These are phyloP conservation scores for Teratosphaeriaceae sp. DNA, from an alignment of 2,329 filamentous ascomycete genomes.

Conservation along the genomic window DNA sequence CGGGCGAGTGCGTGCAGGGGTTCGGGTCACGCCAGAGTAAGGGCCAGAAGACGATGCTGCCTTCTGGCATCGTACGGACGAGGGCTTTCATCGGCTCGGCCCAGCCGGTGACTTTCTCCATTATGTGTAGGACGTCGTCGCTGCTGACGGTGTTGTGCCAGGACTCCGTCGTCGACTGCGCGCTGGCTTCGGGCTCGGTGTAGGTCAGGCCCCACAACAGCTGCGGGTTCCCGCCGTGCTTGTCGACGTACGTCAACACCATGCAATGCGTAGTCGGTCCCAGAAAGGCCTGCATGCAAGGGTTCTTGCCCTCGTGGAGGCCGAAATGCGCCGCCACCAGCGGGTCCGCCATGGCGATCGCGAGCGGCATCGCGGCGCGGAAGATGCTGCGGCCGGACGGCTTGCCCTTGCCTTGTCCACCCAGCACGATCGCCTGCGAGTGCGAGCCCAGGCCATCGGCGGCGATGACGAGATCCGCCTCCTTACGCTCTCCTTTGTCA, in stretches of 20 bases:
- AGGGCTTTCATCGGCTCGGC: constrained; percentile 42
- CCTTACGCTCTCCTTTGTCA: constrained; percentile 2
- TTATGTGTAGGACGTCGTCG: constrained; percentile 24
- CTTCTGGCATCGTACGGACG: constrained; percentile 33
- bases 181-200: constrained; percentile 27
- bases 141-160: constrained; percentile 39
- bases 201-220: constrained; percentile 50
- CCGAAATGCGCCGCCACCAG: constrained; percentile 15
- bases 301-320: constrained; percentile 10
- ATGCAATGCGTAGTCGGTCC: constrained; percentile 17
- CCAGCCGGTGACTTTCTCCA: constrained; percentile 23
- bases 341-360: constrained; percentile 13
- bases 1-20: constrained; percentile 12
- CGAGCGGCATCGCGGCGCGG: constrained; percentile 14
- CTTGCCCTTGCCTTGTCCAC: constrained; percentile 8
- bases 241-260: constrained; percentile 40
- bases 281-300: constrained; percentile 16
- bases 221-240: constrained; percentile 32
- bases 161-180: constrained; percentile 29
- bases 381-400: constrained; percentile 18
- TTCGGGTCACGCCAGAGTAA: constrained; percentile 42
- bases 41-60: constrained; percentile 45
- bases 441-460: constrained; percentile 10
- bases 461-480: constrained; percentile 12
- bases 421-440: constrained; percentile 6